Evolutionary conservation across 2,329 filamentous ascomycete genomes (phyloP).

Genomic region (Fusarium burgessii): DNA sequence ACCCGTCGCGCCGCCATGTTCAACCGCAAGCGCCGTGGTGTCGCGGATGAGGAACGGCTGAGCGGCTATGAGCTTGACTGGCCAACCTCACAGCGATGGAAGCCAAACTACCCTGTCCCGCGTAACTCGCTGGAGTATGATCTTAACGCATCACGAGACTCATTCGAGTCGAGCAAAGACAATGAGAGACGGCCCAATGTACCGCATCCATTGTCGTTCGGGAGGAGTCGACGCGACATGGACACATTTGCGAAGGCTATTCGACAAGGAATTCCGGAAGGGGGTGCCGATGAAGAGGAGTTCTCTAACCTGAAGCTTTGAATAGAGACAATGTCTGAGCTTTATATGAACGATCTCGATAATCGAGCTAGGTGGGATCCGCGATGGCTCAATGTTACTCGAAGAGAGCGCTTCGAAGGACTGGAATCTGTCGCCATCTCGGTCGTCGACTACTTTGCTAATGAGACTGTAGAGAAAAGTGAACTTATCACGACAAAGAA

Average conservation of each 20-base stretch:
- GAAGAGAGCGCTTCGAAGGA: slow-evolving; percentile 21
- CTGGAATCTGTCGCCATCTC: slow-evolving; percentile 13
- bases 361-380: slow-evolving; percentile 23
- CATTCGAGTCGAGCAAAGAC: slow-evolving; percentile 9
- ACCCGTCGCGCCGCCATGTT: slow-evolving; percentile 13
- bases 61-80: slow-evolving; percentile 38
- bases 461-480: neutral
- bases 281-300: slow-evolving; percentile 29
- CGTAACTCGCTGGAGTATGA: slow-evolving; percentile 15
- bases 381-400: slow-evolving; percentile 15
- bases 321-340: slow-evolving; percentile 47
- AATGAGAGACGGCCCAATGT: neutral
- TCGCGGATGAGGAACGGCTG: slow-evolving; percentile 14
- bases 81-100: slow-evolving; percentile 44
- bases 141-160: slow-evolving; percentile 13
- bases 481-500: slow-evolving; percentile 13
- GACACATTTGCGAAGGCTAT: slow-evolving; percentile 16
- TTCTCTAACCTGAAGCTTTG: slow-evolving; percentile 45
- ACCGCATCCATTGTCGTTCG: slow-evolving; percentile 19
- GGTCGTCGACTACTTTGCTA: slow-evolving; percentile 6
- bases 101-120: slow-evolving; percentile 42
- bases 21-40: slow-evolving; percentile 10
- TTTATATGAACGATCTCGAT: slow-evolving; percentile 48
- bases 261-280: neutral
- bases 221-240: slow-evolving; percentile 32